Base-by-base conservation (phyloP, 331 rosid species). In the Quercus phellos region DNA sequence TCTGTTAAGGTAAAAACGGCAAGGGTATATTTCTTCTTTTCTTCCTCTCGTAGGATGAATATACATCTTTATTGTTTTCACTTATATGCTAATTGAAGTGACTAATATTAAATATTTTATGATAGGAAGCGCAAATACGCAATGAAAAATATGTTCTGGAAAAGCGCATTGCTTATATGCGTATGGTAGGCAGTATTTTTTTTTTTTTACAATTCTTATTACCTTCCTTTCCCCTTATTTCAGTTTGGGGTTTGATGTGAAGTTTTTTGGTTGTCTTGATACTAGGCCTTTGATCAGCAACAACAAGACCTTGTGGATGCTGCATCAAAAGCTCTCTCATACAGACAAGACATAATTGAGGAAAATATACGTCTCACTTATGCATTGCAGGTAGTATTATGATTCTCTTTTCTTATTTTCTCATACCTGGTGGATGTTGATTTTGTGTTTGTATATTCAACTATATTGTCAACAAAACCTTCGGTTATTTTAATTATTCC, bases 221-320 rank as follows among this genome's bases (percentile, higher is more conserved):
- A 55, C 64, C 72, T 59, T 85, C 59, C 79, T 30, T 50, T 13
- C 70, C 18, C 75, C 68, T 79, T 64, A 7, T 80, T 42, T 84
- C 59, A 63, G 59, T 72, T 73, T 79, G 72, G 64, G 79, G 72
- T 67, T 74, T 72, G 74, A 22, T 72, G 61, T 43, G 53, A 32
- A 35, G 58, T 55, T 56, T 69, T 72, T 58, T 75, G 79, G 69
- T 80, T 32, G 81, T 73, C 77, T 60, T 87, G 72, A 75, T 71
- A 19, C 70, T 46, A 94, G 98, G 98, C 98, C 75, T 94, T 94
- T 82, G 98, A 94, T 87, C 98, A 92, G 86, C 98, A 94, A 81
- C 98, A 94, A 77, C 98, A 90, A 81, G 98, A 94, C 73, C 98
- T 94, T 86, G 96, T 94, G 54, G 98, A 94, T 88, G 98, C 98